A percentile compares a stretch with the other conserved stretches of the same genome.
Evolutionary conservation across 2,329 filamentous ascomycete species (phyloP).

Genomic region (Fusarium nanum): DNA sequence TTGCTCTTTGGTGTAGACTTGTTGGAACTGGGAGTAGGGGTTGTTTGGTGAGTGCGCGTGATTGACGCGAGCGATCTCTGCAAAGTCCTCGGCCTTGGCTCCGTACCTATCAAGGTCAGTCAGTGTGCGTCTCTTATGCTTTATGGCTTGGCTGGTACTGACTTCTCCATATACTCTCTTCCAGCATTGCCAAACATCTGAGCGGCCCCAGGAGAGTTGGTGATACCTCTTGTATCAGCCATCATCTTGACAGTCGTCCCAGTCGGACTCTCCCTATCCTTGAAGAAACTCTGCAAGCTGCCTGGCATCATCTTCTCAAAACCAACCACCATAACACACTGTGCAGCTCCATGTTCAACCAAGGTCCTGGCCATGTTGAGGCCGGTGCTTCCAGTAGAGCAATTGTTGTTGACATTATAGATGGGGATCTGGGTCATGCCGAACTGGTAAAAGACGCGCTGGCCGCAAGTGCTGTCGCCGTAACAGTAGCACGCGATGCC

Average conservation of each 20-base stretch:
- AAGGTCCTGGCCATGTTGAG: constrained; percentile 85
- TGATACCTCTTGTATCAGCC: constrained; percentile 81
- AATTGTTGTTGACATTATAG: constrained; percentile 99
- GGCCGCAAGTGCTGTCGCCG: constrained; percentile 92
- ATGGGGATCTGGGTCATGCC: constrained; percentile 97
- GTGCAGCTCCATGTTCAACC: constrained; percentile 81
- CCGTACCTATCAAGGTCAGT: constrained; percentile 72
- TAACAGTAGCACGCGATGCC: constrained; percentile 98
- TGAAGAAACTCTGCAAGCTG: constrained; percentile 84
- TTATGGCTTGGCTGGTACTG: constrained; percentile 44
- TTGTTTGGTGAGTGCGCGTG: constrained; percentile 92
- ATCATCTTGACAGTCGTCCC: constrained; percentile 81
- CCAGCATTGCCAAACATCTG: constrained; percentile 98
- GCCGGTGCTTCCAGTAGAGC: constrained; percentile 93
- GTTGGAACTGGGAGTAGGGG: constrained; percentile 97
- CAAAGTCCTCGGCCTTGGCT: constrained; percentile 86
- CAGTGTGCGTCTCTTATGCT: constrained; percentile 5
- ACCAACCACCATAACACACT: constrained; percentile 90
- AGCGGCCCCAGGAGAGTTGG: constrained; percentile 85
- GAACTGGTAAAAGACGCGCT: constrained; percentile 98
- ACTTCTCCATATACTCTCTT: constrained; percentile 94
- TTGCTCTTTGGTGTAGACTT: constrained; percentile 90
- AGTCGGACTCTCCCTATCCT: constrained; percentile 84
- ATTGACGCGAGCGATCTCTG: constrained; percentile 92
- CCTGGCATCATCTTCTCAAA: constrained; percentile 99